Percentiles rank a stretch among this genome's conserved stretches.
Conservation (phyloP, 2,329 filamentous ascomycete genomes). For the Talaromyces funiculosus region DNA sequence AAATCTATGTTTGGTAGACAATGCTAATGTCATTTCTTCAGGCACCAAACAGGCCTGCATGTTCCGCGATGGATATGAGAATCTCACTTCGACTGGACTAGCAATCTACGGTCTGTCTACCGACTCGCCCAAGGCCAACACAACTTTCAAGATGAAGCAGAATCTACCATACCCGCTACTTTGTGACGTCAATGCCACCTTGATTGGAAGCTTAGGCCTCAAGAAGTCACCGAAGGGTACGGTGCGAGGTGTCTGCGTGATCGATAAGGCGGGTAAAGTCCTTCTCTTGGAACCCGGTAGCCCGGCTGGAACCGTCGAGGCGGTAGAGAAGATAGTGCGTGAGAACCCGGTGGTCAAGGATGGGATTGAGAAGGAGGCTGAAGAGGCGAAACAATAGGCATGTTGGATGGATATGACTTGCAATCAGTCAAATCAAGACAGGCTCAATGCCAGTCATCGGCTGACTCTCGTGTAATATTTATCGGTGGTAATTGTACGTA, state of each 20-base stretch:
- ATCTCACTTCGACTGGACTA: constrained; percentile 71
- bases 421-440: not conserved
- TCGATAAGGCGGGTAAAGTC: constrained; percentile 77
- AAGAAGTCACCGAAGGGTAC: constrained; percentile 80
- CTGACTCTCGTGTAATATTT: not conserved
- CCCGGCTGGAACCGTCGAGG: constrained; percentile 70
- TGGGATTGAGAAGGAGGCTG: not conserved
- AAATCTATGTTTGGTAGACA: not conserved
- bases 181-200: constrained; percentile 67
- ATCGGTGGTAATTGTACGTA: not conserved
- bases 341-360: constrained; percentile 26
- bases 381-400: not conserved
- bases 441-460: not conserved
- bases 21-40: constrained; percentile 33
- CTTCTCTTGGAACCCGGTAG: constrained; percentile 68
- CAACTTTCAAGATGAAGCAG: constrained; percentile 86
- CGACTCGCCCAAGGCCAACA: constrained; percentile 87
- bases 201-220: constrained; percentile 83
- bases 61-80: constrained; percentile 78
- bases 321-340: constrained; percentile 66
- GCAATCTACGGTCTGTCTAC: constrained; percentile 84
- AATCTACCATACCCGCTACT: constrained; percentile 82
- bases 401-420: not conserved
- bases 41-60: constrained; percentile 90
- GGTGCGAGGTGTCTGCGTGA: constrained; percentile 77